Conservation (phyloP, 345 rosid genomes). For the Citropsis articulata region DNA sequence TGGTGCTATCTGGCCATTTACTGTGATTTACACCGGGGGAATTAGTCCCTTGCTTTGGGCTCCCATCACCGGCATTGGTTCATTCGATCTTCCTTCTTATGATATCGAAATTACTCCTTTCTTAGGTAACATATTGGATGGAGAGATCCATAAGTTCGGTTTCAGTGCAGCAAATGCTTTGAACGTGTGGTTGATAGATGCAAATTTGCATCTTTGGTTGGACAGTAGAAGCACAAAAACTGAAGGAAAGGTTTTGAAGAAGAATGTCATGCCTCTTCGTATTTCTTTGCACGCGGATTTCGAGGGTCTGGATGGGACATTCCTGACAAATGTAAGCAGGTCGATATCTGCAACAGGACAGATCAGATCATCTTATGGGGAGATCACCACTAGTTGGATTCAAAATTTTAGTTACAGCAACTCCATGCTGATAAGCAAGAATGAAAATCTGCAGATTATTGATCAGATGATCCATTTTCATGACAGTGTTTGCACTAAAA, state of each 20-base stretch:
- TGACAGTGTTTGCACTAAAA: constrained; percentile 41
- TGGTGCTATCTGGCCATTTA: constrained; percentile 87
- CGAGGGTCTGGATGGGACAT: constrained; percentile 55
- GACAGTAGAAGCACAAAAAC: constrained; percentile 44
- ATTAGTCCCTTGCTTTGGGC: constrained; percentile 83
- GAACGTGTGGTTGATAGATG: constrained; percentile 83
- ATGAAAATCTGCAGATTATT: constrained; percentile 56
- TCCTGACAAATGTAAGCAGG: constrained; percentile 48
- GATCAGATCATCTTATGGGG: constrained; percentile 68
- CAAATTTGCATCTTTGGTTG: constrained; percentile 92
- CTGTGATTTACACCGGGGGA: constrained; percentile 82
- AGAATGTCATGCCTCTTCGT: constrained; percentile 33
- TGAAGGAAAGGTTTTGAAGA: constrained; percentile 53
- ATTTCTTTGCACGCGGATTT: constrained; percentile 40
- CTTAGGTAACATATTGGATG: constrained; percentile 66
- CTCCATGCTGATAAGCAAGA: constrained; percentile 49
- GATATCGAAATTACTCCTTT: constrained; percentile 74
- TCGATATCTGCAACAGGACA: constrained; percentile 53
- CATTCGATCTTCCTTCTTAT: constrained; percentile 78
- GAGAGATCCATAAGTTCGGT: constrained; percentile 51
- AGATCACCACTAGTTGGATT: constrained; percentile 39
- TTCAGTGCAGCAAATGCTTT: constrained; percentile 78
- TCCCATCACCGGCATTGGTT: constrained; percentile 73
- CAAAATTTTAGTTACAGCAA: constrained; percentile 56
- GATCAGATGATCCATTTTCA: constrained; percentile 54